Evolutionary conservation across 2,329 filamentous ascomycete species (phyloP).

Genomic region (Fusarium continuum): DNA sequence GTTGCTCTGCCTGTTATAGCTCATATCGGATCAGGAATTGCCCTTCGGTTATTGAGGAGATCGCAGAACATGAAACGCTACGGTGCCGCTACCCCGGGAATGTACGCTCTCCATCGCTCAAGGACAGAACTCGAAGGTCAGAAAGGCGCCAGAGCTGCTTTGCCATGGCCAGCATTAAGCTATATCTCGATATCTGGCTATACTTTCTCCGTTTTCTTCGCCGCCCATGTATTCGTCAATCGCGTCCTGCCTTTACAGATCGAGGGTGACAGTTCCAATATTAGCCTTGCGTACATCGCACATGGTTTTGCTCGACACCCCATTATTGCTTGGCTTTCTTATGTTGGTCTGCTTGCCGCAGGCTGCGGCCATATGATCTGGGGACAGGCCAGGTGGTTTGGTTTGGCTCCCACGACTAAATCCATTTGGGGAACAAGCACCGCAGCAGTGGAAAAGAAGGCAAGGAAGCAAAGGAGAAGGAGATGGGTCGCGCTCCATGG

Average conservation of each 20-base stretch:
- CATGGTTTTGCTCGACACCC: slow-evolving; percentile 84
- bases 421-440: slow-evolving; percentile 55
- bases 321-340: slow-evolving; percentile 72
- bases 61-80: slow-evolving; percentile 77
- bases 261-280: slow-evolving; percentile 86
- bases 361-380: slow-evolving; percentile 83
- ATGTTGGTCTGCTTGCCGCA: slow-evolving; percentile 71
- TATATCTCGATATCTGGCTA: slow-evolving; percentile 80
- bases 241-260: slow-evolving; percentile 77
- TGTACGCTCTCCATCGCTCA: slow-evolving; percentile 52
- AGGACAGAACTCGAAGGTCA: slow-evolving; percentile 42
- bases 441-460: slow-evolving; percentile 58
- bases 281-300: slow-evolving; percentile 83
- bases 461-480: slow-evolving; percentile 65
- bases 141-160: slow-evolving; percentile 28
- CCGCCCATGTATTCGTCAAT: slow-evolving; percentile 79
- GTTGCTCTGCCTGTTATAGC: slow-evolving; percentile 77
- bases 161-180: slow-evolving; percentile 74
- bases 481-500: slow-evolving; percentile 78
- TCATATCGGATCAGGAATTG: slow-evolving; percentile 81
- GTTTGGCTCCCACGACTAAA: slow-evolving; percentile 66
- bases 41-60: slow-evolving; percentile 78
- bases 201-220: slow-evolving; percentile 69
- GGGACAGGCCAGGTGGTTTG: slow-evolving; percentile 86
- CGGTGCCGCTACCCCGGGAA: slow-evolving; percentile 71